These are phyloP conservation scores for Stereum hirsutum DNA, from an alignment of 1,284 basidiomycete genomes.

Conservation along the genomic window DNA sequence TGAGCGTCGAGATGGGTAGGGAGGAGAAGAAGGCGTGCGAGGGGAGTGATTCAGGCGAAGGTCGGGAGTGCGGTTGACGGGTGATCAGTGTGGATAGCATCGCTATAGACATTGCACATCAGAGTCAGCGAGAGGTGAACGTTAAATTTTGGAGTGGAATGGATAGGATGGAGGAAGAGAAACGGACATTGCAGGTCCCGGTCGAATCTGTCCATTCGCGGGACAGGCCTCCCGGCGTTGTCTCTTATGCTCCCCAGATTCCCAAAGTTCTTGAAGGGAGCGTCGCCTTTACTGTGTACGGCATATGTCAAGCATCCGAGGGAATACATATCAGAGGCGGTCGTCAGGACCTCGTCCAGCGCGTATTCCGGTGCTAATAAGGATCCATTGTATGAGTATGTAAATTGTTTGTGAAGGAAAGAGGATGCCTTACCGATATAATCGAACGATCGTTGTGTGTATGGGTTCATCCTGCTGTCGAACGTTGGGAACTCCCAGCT, in stretches of 20 bases:
- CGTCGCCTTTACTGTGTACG: slow-evolving; percentile 81
- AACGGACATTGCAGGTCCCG: slow-evolving; percentile 55
- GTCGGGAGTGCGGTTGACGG: slow-evolving; percentile 62
- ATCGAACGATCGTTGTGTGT: slow-evolving; percentile 89
- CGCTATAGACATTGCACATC: slow-evolving; percentile 38
- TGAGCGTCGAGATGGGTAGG: slow-evolving; percentile 93
- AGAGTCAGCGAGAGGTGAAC: slow-evolving; percentile 1
- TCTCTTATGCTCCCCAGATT: slow-evolving; percentile 74
- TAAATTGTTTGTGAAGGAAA: slow-evolving; percentile 12
- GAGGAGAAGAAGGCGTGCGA: slow-evolving; percentile 91
- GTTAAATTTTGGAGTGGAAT: neutral
- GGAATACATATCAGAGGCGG: slow-evolving; percentile 91
- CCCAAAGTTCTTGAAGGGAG: slow-evolving; percentile 87
- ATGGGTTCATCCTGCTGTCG: slow-evolving; percentile 72
- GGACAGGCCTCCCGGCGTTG: slow-evolving; percentile 62
- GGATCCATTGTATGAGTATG: neutral
- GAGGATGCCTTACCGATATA: slow-evolving; percentile 86
- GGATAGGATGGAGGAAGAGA: neutral
- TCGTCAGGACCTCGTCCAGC: slow-evolving; percentile 78
- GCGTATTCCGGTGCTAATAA: slow-evolving; percentile 89
- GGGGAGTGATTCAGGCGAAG: slow-evolving; percentile 73
- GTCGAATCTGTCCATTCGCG: slow-evolving; percentile 56
- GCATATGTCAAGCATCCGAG: slow-evolving; percentile 87
- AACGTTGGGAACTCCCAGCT: slow-evolving; percentile 87
- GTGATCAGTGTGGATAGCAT: slow-evolving; percentile 76